Base-by-base conservation (phyloP, 305 asterid species). In the Solanum hybrid region DNA sequence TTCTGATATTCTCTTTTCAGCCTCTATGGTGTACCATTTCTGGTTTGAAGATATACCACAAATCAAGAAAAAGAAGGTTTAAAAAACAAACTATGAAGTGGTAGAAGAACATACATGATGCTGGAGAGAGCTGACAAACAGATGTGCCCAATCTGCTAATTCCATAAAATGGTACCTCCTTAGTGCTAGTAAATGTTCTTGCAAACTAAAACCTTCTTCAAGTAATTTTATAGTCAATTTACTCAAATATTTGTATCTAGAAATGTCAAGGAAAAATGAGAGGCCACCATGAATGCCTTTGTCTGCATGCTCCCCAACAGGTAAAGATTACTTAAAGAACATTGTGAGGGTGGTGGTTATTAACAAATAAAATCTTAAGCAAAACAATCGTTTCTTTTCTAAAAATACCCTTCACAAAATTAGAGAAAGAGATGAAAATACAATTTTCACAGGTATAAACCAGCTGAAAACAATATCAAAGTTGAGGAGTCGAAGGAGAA, bases 121-220 rank as follows among this genome's bases (percentile, higher is more conserved):
- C 96, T 95, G 93, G 86, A 98, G 97, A 84, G 99, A 97, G 95
- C 91, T 91, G 92, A 98, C 95, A 93, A 98, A 98, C 91, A 96
- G 93, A 92, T 98, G 98, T 29, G 96, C 98, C 99, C 99, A 98
- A 92, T 98, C 99, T 57, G 99, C 99, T 34, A 94, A 89, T 94
- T 95, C 99, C 99, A 98, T 97, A 93, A 98, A 96, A 94, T 98
- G 97, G 91, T 95, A 98, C 87, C 98, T 94, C 89, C 97, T 93
- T 91, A 98, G 93, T 37, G 99, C 95, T 92, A 94, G 93, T 86
- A 98, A 93, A 94, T 98, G 99, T 89, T 95, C 98, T 92, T 94
- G 99, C 95, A 98, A 91, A 92, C 92, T 91, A 95, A 96, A 98
- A 88, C 97, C 99, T 92, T 96, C 96, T 90, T 93, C 96, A 90